A percentile compares a stretch with the other conserved stretches of the same genome.
These are phyloP conservation scores for Nannochloris sp. DNA, from an alignment of 139 green algal genomes.

Conservation along the genomic window DNA sequence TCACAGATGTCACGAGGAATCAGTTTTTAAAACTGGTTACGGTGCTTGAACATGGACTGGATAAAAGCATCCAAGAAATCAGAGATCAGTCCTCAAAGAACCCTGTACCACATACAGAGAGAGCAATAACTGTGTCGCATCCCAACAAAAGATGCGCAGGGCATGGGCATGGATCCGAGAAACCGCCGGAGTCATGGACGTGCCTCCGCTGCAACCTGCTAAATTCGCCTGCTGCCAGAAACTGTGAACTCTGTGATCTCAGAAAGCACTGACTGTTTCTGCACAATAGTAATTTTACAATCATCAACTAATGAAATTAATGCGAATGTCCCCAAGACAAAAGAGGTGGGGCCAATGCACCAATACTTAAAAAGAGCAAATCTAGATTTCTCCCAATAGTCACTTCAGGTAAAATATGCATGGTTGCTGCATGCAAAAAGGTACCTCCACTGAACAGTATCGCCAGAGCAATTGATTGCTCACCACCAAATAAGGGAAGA, in stretches of 20 bases:
- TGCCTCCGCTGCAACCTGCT: too few relatives aligned
- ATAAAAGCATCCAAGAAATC: background rate
- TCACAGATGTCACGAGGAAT: slow-evolving; percentile 75
- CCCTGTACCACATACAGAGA: background rate
- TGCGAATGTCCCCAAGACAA: slow-evolving; percentile 12
- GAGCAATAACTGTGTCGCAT: too few relatives aligned
- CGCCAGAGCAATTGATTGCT: slow-evolving; percentile 9
- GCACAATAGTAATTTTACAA: background rate
- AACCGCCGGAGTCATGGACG: too few relatives aligned
- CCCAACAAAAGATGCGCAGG: too few relatives aligned
- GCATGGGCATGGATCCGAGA: too few relatives aligned
- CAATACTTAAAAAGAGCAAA: background rate
- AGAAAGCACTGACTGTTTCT: background rate
- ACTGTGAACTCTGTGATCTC: too few relatives aligned
- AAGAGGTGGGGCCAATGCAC: background rate
- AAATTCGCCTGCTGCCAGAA: too few relatives aligned
- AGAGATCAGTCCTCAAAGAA: background rate
- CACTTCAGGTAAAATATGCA: slow-evolving; percentile 54
- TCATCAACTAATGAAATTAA: slow-evolving; percentile 7
- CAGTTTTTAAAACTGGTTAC: slow-evolving; percentile 85
- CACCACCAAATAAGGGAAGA: slow-evolving; percentile 13
- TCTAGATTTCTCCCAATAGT: background rate
- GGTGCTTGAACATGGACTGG: slow-evolving; percentile 11
- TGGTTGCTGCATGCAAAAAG: slow-evolving; percentile 49
- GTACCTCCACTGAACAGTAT: slow-evolving; percentile 53